Evolutionary conservation across 306 rosid species (phyloP), one percentile per base, ranked within the genome.

Genomic region (Fragaria iinumae): DNA sequence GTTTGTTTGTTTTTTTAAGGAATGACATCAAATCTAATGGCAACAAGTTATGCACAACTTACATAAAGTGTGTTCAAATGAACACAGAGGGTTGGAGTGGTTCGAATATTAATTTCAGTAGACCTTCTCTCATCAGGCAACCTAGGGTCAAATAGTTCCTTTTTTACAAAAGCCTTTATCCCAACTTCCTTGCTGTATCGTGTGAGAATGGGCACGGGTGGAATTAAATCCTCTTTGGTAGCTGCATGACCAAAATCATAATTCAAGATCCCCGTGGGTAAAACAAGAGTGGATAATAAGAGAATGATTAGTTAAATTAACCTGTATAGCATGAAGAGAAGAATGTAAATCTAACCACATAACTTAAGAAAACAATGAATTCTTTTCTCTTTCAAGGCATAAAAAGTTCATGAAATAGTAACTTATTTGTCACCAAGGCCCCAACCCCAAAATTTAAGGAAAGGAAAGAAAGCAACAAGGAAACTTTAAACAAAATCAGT

Each of bases 161-260:
- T 95, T 89, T 90, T 92, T 68, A 95, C 97, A 85, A 95, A 95
- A 80, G 99, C 97, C 86, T 95, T 95, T 88, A 95, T 87, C 85
- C 96, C 99, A 79, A 80, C 90, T 85, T 95, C 99, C 86, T 86
- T 95, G 74, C 44, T 88, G 96, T 90, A 90, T 13, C 99, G 87
- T 6, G 99, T 95, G 78, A 95, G 97, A 80, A 92, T 80, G 65
- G 99, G 99, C 74, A 84, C 89, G 10, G 97, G 99, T 38, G 99
- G 99, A 80, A 92, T 86, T 62, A 95, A 74, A 67, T 95, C 97
- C 71, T 95, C 99, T 85, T 92, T 92, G 88, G 86, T 88, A 77
- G 92, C 99, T 95, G 91, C 79, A 83, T 73, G 73, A 84, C 71
- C 76, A 80, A 82, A 79, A 70, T 53, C 57, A 67, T 55, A 76